Base-by-base conservation (phyloP, 768 basidiomycete species). In the Auricularia sp. region DNA sequence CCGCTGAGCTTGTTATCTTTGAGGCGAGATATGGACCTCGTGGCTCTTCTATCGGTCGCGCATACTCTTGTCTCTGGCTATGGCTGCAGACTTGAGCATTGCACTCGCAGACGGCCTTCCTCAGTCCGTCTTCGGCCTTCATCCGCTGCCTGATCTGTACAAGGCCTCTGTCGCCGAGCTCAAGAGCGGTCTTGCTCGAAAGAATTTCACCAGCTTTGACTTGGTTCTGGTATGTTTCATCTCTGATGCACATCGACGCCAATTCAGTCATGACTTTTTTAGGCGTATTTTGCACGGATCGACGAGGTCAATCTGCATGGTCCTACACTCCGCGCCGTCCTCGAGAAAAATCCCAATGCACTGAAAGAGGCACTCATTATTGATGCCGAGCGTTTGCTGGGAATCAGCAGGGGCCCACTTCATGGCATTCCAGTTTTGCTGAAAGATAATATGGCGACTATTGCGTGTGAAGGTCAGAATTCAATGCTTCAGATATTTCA, bases 161-260 rank as follows among this genome's bases (percentile, higher is more conserved):
- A 84, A 87, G 69, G 83, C 83, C 0, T 80, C 83, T 0, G 78
- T 87, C 14, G 67, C 74, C 0, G 83, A 87, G 64, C 74, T 87
- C 1, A 83, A 84, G 68, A 72, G 72, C 6, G 84, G 86, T 2
- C 70, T 87, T 6, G 74, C 80, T 61, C 76, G 73, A 2, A 79
- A 80, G 2, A 70, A 72, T 33, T 87, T 87, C 67, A 80, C 79
- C 0, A 86, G 84, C 63, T 81, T 82, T 3, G 84, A 87, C 68
- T 78, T 87, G 5, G 83, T 87, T 34, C 84, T 84, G 75, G 86
- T 83, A 64, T 39, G 72, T 54, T 59, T 12, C 54, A 34, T 39
- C 44, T 21, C 21, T 43, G 5, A 4, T 42, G 51, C 33, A 43
- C 53, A 16, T n/a, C 33, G 23, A 44, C 43, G 34, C 16, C 60